phyloP scores from a whole-genome alignment of 2,329 filamentous ascomycete species.

The Pseudocercospora vitis region DNA sequence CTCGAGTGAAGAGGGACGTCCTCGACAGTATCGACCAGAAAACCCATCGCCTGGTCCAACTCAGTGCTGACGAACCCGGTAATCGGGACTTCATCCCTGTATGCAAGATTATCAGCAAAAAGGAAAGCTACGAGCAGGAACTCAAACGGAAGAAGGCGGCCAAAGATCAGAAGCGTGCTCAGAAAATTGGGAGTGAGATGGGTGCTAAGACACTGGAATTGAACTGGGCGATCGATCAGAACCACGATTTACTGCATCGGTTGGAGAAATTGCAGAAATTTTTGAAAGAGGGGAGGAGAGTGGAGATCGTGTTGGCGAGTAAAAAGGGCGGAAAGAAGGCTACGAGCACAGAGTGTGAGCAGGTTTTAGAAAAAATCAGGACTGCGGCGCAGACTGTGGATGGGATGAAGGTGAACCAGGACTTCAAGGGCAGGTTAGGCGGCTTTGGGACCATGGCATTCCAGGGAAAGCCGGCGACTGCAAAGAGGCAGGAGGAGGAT shows the following conservation, averaged over 20 bases:
- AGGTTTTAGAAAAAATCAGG: conserved; percentile 55
- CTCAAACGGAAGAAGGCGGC: conserved; percentile 43
- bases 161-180: conserved; percentile 49
- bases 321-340: conserved; percentile 65
- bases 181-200: conserved; percentile 40
- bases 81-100: conserved; percentile 56
- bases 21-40: conserved; percentile 51
- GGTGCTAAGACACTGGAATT: conserved; percentile 77
- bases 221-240: conserved; percentile 78
- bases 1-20: conserved; percentile 35
- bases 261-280: conserved; percentile 68
- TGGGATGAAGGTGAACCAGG: conserved; percentile 50
- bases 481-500: neutral
- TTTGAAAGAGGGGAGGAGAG: conserved; percentile 69
- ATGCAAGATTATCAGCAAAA: conserved; percentile 69
- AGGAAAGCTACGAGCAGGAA: conserved; percentile 50
- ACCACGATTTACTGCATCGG: conserved; percentile 70
- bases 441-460: conserved; percentile 48
- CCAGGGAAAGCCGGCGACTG: conserved; percentile 32
- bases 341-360: conserved; percentile 60
- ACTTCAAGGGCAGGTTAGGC: conserved; percentile 49
- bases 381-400: conserved; percentile 46
- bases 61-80: conserved; percentile 37
- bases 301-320: conserved; percentile 70
- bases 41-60: conserved; percentile 54